Base-by-base conservation (phyloP, 2,329 filamentous ascomycete genomes). In the Cercospora sesami region DNA sequence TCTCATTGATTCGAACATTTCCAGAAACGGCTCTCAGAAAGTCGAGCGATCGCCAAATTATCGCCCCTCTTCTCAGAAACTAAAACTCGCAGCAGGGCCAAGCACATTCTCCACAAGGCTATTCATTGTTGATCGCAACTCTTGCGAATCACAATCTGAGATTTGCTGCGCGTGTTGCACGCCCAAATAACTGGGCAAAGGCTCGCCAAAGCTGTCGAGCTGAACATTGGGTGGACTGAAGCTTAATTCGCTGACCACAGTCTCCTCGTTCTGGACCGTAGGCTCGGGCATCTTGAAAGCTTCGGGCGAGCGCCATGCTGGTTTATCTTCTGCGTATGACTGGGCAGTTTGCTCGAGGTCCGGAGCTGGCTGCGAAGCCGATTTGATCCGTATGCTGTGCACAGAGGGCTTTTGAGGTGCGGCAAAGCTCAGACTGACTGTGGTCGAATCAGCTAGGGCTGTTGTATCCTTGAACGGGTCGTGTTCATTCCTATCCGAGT, bases 91-190 rank as follows among this genome's bases (percentile, higher is more conserved):
- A 16, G 57, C 65, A 67, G 42, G 57, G 9, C 63, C 63, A n/a
- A 66, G 51, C 42, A 68, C 53, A 64, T 68, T 55, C 21, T 51
- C 57, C 12, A 60, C 57, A 36, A 68, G n/a, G 5, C 53, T 55
- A 12, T 63, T 63, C 60, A 68, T 59, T 21, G 63, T 65, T 10
- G 63, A 58, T 10, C 39, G 42, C 60, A 66, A 42, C 23, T 68
- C 63, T 26, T 63, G 63, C 18, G 67, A 60, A 55, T 68, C 63
- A 18, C 59, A 68, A 18, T 66, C 59, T 28, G 67, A 31, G 39
- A 45, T 26, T 8, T 10, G 39, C 33, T 62, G 64, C 12, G 33
- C 39, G 3, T 65, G 48, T 30, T 68, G 58, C 26, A 8, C 53
- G 7, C 26, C 42, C 21, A 68, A 21, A 12, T 64, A 59, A 39